Evolutionary conservation across 2,329 filamentous ascomycete species (phyloP).

Genomic region (Cladosporium sp.): DNA sequence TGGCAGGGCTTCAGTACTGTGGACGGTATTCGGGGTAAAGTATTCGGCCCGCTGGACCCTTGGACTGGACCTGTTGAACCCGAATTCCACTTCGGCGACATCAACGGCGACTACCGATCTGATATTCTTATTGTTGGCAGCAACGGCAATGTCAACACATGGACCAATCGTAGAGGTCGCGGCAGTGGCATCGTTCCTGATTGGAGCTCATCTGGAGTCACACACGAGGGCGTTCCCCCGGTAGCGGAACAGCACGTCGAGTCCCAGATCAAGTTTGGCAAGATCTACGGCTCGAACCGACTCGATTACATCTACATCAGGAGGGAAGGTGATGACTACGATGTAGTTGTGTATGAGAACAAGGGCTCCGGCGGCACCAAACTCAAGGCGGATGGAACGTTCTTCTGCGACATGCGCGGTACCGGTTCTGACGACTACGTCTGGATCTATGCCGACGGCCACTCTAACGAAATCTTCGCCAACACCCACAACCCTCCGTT

Average conservation of each 20-base stretch:
- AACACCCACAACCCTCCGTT: not conserved
- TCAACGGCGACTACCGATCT: not conserved
- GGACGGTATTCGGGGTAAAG: not conserved
- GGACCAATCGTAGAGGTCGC: not conserved
- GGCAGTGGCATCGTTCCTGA: not conserved
- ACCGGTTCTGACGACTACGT: constrained; percentile 12
- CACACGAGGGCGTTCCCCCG: not conserved
- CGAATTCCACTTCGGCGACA: not conserved
- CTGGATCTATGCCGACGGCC: constrained; percentile 6
- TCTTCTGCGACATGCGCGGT: constrained; percentile 13
- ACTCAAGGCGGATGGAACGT: constrained; percentile 7
- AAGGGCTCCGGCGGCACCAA: constrained; percentile 6
- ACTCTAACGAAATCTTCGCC: not conserved
- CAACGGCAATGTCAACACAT: not conserved
- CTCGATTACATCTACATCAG: not conserved
- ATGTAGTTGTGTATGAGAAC: constrained; percentile 6
- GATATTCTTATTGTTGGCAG: not conserved
- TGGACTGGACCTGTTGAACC: not conserved
- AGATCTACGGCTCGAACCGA: not conserved
- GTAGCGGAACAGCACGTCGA: too few species aligned
- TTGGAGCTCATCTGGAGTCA: not conserved
- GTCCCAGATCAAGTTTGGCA: not conserved
- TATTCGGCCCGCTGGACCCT: not conserved
- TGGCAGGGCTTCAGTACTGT: not conserved
- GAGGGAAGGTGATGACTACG: not conserved